phyloP scores from a whole-genome alignment of 2,329 filamentous ascomycete genomes.

The Cladosporium sphaerospermum region DNA sequence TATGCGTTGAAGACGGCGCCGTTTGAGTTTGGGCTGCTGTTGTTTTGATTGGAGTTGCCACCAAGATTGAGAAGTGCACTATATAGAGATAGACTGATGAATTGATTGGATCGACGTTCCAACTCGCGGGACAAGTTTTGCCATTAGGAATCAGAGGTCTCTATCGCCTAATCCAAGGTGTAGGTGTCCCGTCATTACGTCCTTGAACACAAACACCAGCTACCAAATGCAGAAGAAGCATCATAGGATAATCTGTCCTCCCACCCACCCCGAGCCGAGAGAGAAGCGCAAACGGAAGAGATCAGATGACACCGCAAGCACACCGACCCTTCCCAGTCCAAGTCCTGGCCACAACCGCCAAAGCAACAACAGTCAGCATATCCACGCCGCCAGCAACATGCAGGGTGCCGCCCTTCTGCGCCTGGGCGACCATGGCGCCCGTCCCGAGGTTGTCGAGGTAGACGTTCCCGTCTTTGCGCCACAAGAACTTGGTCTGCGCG shows the following conservation, averaged over 20 bases:
- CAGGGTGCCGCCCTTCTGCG: background rate
- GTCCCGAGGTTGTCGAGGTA: constrained; percentile 6
- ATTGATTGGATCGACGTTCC: too few relatives aligned
- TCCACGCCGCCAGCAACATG: constrained; percentile 1
- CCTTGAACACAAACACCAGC: too few relatives aligned
- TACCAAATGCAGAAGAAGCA: background rate
- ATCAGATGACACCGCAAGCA: constrained; percentile 6
- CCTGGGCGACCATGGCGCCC: background rate
- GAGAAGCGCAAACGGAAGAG: background rate
- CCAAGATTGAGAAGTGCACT: too few relatives aligned
- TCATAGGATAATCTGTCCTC: background rate
- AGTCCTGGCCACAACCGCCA: constrained; percentile 7
- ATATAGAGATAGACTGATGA: too few relatives aligned
- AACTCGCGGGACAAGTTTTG: too few relatives aligned
- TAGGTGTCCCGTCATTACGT: too few relatives aligned
- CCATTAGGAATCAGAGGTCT: too few relatives aligned
- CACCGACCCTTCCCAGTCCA: constrained; percentile 4
- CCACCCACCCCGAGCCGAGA: background rate
- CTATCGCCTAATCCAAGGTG: too few relatives aligned
- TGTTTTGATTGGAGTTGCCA: constrained; percentile 1
- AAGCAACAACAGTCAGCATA: constrained; percentile 4
- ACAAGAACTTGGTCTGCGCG: background rate
- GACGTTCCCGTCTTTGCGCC: constrained; percentile 3
- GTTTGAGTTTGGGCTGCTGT: constrained; percentile 31
- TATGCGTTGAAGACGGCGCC: constrained; percentile 33